These are phyloP conservation scores for Psidium guajava DNA, from an alignment of 345 rosid species.

Conservation along the genomic window DNA sequence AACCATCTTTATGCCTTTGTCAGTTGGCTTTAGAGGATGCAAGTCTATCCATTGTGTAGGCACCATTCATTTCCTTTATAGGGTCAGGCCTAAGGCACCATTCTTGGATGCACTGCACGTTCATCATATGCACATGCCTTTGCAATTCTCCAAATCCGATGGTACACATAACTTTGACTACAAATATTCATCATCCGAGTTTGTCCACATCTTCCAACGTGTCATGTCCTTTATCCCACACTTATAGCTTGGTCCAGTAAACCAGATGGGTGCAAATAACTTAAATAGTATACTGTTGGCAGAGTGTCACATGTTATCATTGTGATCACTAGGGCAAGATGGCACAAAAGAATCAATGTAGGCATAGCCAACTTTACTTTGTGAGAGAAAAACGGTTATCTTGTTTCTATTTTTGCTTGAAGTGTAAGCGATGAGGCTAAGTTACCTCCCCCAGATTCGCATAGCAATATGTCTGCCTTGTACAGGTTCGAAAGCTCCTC, in stretches of 20 bases:
- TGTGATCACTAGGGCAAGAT: not conserved
- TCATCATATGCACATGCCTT: not conserved
- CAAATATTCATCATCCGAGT: too few relatives aligned
- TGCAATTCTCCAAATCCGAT: not conserved
- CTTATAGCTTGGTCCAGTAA: not conserved
- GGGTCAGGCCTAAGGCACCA: not conserved
- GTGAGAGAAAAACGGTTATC: not conserved
- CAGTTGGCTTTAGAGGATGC: not conserved
- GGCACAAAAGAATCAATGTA: not conserved
- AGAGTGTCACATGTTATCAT: not conserved
- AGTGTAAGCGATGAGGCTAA: not conserved
- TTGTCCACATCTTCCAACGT: not conserved
- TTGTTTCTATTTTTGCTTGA: not conserved
- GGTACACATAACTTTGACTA: not conserved
- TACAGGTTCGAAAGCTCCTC: constrained; percentile 87
- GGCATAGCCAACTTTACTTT: not conserved
- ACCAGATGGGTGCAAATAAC: too few relatives aligned
- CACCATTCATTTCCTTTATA: not conserved
- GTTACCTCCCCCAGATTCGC: constrained; percentile 96
- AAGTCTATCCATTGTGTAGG: not conserved
- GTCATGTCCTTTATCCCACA: not conserved
- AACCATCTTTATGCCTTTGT: not conserved
- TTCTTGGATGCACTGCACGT: not conserved
- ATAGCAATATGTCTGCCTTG: constrained; percentile 81
- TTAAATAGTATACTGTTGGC: not conserved